Conservation (phyloP, 75 land plant species). For the Cupressus sempervirens region DNA sequence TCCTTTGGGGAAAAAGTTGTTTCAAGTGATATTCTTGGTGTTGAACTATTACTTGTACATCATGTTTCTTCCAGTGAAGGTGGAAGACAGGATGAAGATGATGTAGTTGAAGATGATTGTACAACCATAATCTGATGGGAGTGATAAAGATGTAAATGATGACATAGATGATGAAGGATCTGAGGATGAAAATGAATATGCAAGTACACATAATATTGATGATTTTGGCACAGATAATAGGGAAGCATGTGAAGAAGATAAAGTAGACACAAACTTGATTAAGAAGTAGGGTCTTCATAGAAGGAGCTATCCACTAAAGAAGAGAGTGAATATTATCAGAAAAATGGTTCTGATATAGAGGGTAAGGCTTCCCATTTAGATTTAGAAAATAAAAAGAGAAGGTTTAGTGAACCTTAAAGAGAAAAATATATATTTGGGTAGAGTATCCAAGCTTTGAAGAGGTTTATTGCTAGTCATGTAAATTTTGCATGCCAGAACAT, state of each 20-base stretch:
- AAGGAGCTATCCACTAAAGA: constrained; percentile 6
- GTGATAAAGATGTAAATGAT: constrained; percentile 6
- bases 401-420: constrained; percentile 30
- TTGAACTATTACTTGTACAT: constrained; percentile 55
- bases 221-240: constrained; percentile 25
- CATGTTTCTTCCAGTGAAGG: constrained; percentile 19
- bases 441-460: constrained; percentile 81
- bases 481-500: constrained; percentile 26
- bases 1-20: constrained; percentile 78
- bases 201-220: constrained; percentile 10
- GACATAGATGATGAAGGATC: constrained; percentile 4
- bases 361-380: constrained; percentile 10
- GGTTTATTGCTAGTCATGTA: constrained; percentile 28
- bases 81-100: constrained; percentile 24
- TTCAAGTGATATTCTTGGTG: constrained; percentile 55
- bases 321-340: background rate
- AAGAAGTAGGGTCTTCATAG: constrained; percentile 13
- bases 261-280: constrained; percentile 28
- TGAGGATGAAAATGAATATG: constrained; percentile 21
- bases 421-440: constrained; percentile 28
- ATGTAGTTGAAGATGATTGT: background rate
- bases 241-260: constrained; percentile 25
- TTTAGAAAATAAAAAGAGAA: constrained; percentile 40
- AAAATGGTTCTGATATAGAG: constrained; percentile 8
- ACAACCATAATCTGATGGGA: constrained; percentile 5